Conservation (phyloP, 305 asterid genomes). For the Fraxinus latifolia region DNA sequence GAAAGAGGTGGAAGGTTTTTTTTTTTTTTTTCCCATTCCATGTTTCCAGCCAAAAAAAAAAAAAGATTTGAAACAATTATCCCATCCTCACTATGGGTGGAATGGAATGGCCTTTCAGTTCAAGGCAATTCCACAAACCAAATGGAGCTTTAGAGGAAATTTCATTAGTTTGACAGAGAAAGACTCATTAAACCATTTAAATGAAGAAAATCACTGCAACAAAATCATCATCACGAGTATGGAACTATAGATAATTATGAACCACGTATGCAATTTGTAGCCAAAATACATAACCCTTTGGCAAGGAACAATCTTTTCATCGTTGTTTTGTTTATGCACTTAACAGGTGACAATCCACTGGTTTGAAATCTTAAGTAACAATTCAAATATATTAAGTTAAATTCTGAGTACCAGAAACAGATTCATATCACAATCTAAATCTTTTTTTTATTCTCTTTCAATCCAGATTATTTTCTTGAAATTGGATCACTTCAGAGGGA, state of each 20-base stretch:
- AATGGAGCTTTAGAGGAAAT: neutral
- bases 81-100: neutral
- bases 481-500: neutral
- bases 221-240: neutral
- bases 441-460: neutral
- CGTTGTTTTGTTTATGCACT: neutral
- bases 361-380: neutral
- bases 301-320: neutral
- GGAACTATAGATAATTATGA: neutral
- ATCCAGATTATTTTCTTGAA: neutral
- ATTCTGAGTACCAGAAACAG: neutral
- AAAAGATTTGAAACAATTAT: neutral
- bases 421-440: neutral
- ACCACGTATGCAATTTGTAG: neutral
- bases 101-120: neutral
- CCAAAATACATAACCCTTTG: neutral
- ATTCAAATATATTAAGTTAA: neutral
- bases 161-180: neutral
- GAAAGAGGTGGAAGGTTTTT: neutral
- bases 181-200: neutral
- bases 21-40: neutral
- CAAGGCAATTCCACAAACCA: neutral
- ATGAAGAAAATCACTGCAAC: neutral
- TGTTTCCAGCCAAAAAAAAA: neutral
- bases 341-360: neutral